phyloP scores from a whole-genome alignment of 2,329 filamentous ascomycete genomes.

The Fonsecaea pugnacius region DNA sequence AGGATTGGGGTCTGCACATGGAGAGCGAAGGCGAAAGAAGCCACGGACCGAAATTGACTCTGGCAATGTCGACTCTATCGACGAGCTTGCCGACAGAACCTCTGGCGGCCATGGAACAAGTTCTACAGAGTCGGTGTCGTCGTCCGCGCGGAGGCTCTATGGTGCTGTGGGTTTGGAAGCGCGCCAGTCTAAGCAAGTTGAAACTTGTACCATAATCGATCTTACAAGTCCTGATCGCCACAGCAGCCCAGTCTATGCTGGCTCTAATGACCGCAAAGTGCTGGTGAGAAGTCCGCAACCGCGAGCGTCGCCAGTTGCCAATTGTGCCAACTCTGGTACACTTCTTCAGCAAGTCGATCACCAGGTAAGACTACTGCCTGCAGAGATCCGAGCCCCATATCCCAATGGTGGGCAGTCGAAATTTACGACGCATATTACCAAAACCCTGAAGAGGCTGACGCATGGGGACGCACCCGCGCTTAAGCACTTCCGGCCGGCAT shows the following conservation, averaged over 20 bases:
- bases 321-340: neutral
- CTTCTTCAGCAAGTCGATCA: neutral
- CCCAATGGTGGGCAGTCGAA: slow-evolving; percentile 21
- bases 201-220: slow-evolving; percentile 6
- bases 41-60: neutral
- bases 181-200: neutral
- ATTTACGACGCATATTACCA: slow-evolving; percentile 60
- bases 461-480: slow-evolving; percentile 55
- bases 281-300: neutral
- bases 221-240: slow-evolving; percentile 22
- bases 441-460: slow-evolving; percentile 58
- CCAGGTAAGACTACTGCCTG: slow-evolving; percentile 16
- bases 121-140: slow-evolving; percentile 18
- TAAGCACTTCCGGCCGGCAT: slow-evolving; percentile 59
- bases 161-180: neutral
- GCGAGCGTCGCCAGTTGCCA: neutral
- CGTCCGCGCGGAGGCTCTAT: slow-evolving; percentile 17
- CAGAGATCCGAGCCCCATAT: slow-evolving; percentile 18
- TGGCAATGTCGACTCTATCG: neutral
- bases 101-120: neutral
- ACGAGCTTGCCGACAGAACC: neutral
- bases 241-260: neutral
- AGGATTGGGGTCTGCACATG: neutral
- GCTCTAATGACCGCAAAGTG: neutral
- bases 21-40: slow-evolving; percentile 1